Conservation (phyloP, 2,329 filamentous ascomycete genomes). For the Aureobasidium sp. region DNA sequence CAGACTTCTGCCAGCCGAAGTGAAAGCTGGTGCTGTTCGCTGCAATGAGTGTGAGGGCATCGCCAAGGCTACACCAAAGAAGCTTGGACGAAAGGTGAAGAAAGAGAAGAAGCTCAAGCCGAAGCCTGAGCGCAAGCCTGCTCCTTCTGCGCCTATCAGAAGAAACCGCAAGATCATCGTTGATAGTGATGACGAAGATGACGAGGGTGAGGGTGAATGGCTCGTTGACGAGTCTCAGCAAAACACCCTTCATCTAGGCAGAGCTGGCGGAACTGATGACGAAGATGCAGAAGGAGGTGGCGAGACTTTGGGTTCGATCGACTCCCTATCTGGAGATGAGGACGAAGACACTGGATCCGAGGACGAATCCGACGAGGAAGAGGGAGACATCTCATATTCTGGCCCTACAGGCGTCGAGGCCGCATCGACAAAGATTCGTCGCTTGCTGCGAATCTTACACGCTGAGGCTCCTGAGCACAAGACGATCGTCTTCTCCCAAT, state of each 20-base stretch:
- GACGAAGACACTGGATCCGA: conserved; percentile 33
- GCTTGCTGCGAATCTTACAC: conserved; percentile 72
- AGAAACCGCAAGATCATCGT: conserved; percentile 50
- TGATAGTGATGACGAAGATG: conserved; percentile 58
- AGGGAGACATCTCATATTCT: conserved; percentile 32
- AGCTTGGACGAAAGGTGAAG: conserved; percentile 20
- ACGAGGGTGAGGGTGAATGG: conserved; percentile 67
- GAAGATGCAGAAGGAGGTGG: conserved; percentile 83
- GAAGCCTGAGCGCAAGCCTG: conserved; percentile 25
- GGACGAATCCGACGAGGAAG: conserved; percentile 31
- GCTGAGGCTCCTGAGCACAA: conserved; percentile 78
- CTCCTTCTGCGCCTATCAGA: conserved; percentile 33
- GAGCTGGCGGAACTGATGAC: conserved; percentile 73
- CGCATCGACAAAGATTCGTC: conserved; percentile 80
- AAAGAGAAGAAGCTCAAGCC: conserved; percentile 23
- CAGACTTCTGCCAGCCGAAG: conserved; percentile 53
- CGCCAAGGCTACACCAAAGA: conserved; percentile 23
- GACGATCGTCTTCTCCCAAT: conserved; percentile 97
- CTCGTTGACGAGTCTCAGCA: conserved; percentile 64
- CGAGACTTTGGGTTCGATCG: conserved; percentile 66
- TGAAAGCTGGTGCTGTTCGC: conserved; percentile 45
- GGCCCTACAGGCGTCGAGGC: conserved; percentile 7
- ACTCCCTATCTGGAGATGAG: conserved; percentile 53
- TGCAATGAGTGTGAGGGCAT: conserved; percentile 65
- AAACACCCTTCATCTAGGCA: conserved; percentile 49